Base-by-base conservation (phyloP, 1,139 yeast species). In the Waltiozyma solani region DNA sequence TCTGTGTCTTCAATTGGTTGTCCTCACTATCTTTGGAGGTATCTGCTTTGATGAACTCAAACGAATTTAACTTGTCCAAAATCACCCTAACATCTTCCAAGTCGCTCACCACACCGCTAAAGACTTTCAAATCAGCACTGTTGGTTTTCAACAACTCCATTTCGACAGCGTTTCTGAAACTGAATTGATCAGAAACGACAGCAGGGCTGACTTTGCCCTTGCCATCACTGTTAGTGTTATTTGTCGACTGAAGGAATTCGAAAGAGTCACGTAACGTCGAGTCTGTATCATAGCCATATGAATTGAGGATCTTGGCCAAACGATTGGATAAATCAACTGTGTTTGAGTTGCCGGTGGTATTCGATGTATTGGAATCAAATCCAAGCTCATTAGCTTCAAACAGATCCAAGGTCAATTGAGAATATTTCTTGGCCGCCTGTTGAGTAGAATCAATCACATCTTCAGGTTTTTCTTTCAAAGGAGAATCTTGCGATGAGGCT, bases 81-180 rank as follows among this genome's bases (percentile, higher is more conserved):
- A 13, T 47, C 3, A 15, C 5, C 13, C 31, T 14, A 4, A 27
- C 31, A 15, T 27, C 47, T 10, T 44, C 46, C 20, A 52, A 53
- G 22, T 45, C 67, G 37, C 61, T 63, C 13, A 77, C 69, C 11
- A 76, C 64, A 2, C 82, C 78, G 40, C 67, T 71, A 49, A 78
- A 84, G 40, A 76, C 83, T 48, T 73, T 76, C 39, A 87, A 62
- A 0, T 76, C 66, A 14, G 59, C 52, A 5, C 74, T 63, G 49
- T 84, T 85, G 40, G 74, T 74, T 45, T 71, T 74, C 41, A 86
- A 63, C 34, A 85, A 63, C 42, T 83, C 87, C n/a, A 67, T 67
- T 51, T 86, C 95, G 14, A 86, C 66, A 38, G 73, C 75, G 34
- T 86, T 76, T 39, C 86, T 67, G 41, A 86, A 62, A 60, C 4